phyloP scores from a whole-genome alignment of 805 yeast species.

The Diddensiella santjacobensis region DNA sequence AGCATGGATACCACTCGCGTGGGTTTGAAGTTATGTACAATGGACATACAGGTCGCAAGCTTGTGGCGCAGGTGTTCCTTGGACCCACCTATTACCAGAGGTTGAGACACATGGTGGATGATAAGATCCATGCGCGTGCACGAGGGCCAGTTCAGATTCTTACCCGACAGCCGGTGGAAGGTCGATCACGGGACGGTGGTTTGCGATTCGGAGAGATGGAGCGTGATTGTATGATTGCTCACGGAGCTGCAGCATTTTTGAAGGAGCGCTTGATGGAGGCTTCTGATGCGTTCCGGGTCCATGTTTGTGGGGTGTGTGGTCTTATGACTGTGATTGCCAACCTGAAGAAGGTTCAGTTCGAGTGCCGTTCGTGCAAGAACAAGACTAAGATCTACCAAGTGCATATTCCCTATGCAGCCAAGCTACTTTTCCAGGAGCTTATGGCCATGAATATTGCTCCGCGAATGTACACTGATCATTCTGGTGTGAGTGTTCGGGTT shows the following conservation, averaged over 20 bases:
- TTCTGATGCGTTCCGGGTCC: conserved; percentile 97
- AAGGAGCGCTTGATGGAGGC: conserved; percentile 98
- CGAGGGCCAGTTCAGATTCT: conserved; percentile 98
- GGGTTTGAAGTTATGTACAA: conserved; percentile 98
- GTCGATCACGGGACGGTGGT: conserved; percentile 99
- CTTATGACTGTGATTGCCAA: conserved; percentile 97
- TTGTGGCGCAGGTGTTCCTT: conserved; percentile 97
- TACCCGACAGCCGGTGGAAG: conserved; percentile 98
- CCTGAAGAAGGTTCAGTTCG: conserved; percentile 94
- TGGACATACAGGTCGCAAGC: conserved; percentile 97
- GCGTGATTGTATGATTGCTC: conserved; percentile 99
- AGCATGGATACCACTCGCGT: conserved; percentile 95
- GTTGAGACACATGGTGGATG: conserved; percentile 98
- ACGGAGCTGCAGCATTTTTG: conserved; percentile 97
- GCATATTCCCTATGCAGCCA: conserved; percentile 98
- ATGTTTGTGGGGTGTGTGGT: conserved; percentile 97
- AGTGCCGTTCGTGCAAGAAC: conserved; percentile 97
- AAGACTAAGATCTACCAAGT: conserved; percentile 97
- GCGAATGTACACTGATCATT: conserved; percentile 90
- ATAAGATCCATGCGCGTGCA: conserved; percentile 98
- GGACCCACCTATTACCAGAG: conserved; percentile 99
- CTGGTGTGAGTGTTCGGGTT: conserved; percentile 43
- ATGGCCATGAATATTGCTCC: conserved; percentile 99
- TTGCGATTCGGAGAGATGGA: conserved; percentile 99
- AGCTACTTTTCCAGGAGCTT: conserved; percentile 92